Evolutionary conservation across 371 early-diverging fungal genomes (phyloP).

Genomic region (Apophysomyces trapeziformis): DNA sequence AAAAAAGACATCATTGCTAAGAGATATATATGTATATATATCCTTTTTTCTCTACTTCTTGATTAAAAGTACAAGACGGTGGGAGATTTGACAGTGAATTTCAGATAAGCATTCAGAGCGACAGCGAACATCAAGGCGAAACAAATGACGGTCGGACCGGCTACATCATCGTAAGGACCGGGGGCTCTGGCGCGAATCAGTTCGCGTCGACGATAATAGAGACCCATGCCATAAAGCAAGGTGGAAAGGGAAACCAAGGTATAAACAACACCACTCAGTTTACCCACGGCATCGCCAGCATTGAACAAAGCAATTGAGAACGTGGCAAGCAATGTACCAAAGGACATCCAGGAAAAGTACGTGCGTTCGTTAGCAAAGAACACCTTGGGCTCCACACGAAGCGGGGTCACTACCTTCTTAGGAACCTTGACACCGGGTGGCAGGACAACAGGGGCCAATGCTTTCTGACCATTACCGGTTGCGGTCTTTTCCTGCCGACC

Average conservation of each 20-base stretch:
- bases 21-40: not conserved
- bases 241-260: slow-evolving; percentile 80
- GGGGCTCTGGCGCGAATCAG: slow-evolving; percentile 70
- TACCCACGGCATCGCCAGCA: slow-evolving; percentile 81
- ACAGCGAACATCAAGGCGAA: slow-evolving; percentile 88
- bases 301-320: slow-evolving; percentile 84
- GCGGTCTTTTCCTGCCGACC: slow-evolving; percentile 1
- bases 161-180: slow-evolving; percentile 80
- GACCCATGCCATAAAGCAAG: slow-evolving; percentile 88
- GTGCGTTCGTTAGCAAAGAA: slow-evolving; percentile 99
- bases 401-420: slow-evolving; percentile 77
- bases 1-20: not conserved
- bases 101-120: slow-evolving; percentile 84
- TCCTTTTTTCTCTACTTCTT: not conserved
- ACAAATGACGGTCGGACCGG: slow-evolving; percentile 89
- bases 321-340: slow-evolving; percentile 76
- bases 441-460: slow-evolving; percentile 36
- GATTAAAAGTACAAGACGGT: slow-evolving; percentile 30
- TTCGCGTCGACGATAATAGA: slow-evolving; percentile 94
- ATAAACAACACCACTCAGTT: slow-evolving; percentile 80
- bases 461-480: not conserved
- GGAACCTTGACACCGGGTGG: slow-evolving; percentile 58
- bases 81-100: slow-evolving; percentile 57
- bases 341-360: slow-evolving; percentile 91
- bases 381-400: slow-evolving; percentile 98